These are phyloP conservation scores for Keithomyces neogunnii DNA, from an alignment of 2,329 filamentous ascomycete species.

Conservation along the genomic window DNA sequence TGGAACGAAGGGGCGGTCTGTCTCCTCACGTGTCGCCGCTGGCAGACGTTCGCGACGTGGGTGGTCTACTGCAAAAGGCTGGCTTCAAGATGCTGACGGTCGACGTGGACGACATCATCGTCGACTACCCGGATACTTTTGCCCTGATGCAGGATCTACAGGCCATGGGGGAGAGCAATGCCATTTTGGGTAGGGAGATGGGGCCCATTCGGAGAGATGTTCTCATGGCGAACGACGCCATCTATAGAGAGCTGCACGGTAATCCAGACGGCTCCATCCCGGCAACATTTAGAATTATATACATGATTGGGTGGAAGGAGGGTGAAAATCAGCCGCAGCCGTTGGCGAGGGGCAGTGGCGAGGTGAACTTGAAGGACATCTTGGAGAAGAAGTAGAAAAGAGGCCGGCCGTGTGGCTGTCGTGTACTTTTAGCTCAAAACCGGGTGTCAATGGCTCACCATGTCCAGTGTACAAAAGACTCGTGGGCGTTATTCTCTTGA, in stretches of 20 bases:
- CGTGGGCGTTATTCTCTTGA: no score
- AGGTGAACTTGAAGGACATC: conserved; percentile 83
- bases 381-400: conserved; percentile 35
- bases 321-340: conserved; percentile 71
- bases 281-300: conserved; percentile 90
- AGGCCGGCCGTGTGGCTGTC: no score
- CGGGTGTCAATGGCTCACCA: no score
- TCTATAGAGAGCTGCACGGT: conserved; percentile 81
- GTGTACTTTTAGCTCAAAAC: background rate
- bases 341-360: conserved; percentile 71
- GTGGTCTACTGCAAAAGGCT: conserved; percentile 74
- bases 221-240: conserved; percentile 75
- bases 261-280: conserved; percentile 70
- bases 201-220: conserved; percentile 74
- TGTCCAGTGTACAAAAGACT: no score
- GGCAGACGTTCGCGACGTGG: conserved; percentile 85
- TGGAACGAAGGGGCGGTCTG: conserved; percentile 84
- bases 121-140: conserved; percentile 87
- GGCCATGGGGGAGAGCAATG: conserved; percentile 93
- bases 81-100: conserved; percentile 96
- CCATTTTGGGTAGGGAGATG: conserved; percentile 75
- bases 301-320: conserved; percentile 98
- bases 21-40: conserved; percentile 85
- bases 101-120: conserved; percentile 93
- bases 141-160: conserved; percentile 90